Percentiles rank a stretch among this genome's conserved stretches.
Conservation (phyloP, 1,284 basidiomycete species). For the Ganoderma sinense region DNA sequence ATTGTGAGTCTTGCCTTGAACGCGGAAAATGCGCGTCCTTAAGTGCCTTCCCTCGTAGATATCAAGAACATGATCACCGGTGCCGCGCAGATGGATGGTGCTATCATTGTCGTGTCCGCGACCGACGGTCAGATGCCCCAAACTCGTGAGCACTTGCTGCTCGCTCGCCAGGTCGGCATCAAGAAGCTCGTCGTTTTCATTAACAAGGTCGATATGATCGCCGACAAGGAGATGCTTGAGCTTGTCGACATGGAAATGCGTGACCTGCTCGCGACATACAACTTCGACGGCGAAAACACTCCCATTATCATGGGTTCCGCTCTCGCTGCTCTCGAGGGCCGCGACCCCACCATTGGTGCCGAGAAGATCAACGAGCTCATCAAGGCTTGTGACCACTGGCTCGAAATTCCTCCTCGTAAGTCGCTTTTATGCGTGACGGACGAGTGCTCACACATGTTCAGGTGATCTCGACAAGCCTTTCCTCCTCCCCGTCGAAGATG, state of each 20-base stretch:
- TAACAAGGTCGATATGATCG: conserved; percentile 98
- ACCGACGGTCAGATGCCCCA: conserved; percentile 99
- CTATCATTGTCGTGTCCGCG: conserved; percentile 97
- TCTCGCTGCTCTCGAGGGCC: conserved; percentile 92
- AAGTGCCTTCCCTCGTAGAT: conserved; percentile 52
- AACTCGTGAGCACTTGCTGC: conserved; percentile 96
- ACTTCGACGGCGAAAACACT: conserved; percentile 97
- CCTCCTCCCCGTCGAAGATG: conserved; percentile 97
- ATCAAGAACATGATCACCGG: conserved; percentile 99
- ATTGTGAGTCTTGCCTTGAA: conserved; percentile 64
- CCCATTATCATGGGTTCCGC: conserved; percentile 98
- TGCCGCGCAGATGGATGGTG: conserved; percentile 98
- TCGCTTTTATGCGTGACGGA: conserved; percentile 25
- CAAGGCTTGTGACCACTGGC: conserved; percentile 92
- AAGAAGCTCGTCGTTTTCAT: conserved; percentile 99
- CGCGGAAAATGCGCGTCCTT: not conserved
- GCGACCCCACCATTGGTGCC: conserved; percentile 81
- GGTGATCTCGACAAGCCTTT: conserved; percentile 98
- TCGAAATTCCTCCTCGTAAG: conserved; percentile 92
- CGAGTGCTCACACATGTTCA: conserved; percentile 36
- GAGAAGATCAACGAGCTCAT: conserved; percentile 89
- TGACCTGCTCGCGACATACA: conserved; percentile 92
- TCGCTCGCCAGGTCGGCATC: conserved; percentile 98
- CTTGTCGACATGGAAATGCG: conserved; percentile 99
- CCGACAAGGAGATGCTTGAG: conserved; percentile 98